Percentiles rank a stretch among this genome's conserved stretches.
These are phyloP conservation scores for Stenocarpella maydis DNA, from an alignment of 2,329 filamentous ascomycete genomes.

Conservation along the genomic window DNA sequence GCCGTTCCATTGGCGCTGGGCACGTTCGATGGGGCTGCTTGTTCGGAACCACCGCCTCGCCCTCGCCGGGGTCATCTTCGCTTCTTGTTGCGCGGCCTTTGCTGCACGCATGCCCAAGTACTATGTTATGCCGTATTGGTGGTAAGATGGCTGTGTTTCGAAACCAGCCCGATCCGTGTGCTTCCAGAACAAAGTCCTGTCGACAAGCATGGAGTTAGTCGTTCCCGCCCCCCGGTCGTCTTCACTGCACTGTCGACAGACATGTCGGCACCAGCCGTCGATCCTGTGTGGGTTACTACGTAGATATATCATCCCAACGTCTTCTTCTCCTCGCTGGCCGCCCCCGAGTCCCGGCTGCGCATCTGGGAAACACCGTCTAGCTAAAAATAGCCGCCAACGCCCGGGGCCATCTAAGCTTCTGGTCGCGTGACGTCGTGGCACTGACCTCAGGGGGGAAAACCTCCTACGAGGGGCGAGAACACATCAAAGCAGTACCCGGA, in stretches of 20 bases:
- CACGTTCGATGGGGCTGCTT: slow-evolving; percentile 1
- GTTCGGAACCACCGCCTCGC: slow-evolving; percentile 3
- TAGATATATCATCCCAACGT: slow-evolving; percentile 3
- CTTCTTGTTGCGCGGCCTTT: slow-evolving; percentile 12
- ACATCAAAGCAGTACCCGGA: neutral
- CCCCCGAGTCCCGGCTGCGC: slow-evolving; percentile 1
- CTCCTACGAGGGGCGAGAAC: neutral
- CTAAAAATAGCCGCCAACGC: slow-evolving; percentile 8
- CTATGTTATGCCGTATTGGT: slow-evolving; percentile 16
- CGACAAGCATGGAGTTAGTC: neutral
- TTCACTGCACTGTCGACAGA: neutral
- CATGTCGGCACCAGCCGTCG: slow-evolving; percentile 11
- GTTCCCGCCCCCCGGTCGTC: neutral
- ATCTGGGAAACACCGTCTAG: neutral
- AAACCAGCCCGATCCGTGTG: neutral
- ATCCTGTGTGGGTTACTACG: slow-evolving; percentile 1
- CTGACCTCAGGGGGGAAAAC: neutral
- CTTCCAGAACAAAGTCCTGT: neutral
- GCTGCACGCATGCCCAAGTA: slow-evolving; percentile 3
- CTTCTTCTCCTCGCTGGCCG: neutral
- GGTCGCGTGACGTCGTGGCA: slow-evolving; percentile 13
- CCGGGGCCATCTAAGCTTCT: neutral
- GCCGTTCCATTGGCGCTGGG: neutral
- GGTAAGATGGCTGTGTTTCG: slow-evolving; percentile 8
- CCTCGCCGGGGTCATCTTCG: neutral